Base-by-base conservation (phyloP, 2,329 filamentous ascomycete species). In the Cladosporium halotolerans region DNA sequence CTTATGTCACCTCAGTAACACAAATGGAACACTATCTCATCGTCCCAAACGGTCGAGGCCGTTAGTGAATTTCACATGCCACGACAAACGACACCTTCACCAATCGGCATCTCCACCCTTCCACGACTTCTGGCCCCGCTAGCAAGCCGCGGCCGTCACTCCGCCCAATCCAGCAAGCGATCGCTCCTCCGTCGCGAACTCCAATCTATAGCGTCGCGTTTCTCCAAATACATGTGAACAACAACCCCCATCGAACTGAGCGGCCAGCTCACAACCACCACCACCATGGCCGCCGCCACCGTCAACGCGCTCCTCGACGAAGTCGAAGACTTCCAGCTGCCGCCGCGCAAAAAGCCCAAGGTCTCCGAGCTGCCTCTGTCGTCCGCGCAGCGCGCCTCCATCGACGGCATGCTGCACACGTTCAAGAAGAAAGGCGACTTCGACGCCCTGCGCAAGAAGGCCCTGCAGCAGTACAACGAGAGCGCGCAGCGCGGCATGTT, bases 351-450 rank as follows among this genome's bases (percentile, higher is more conserved):
- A 61, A 86, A 82, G 63, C 81, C 85, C 67, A 89, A 89, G 68
- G 81, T 86, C 3, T 85, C 84, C 0, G 88, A 92, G 61, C 76
- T 92, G 14, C 88, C 88, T 1, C 72, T 91, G 16, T 80, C 86
- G 4, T 85, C 84, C 3, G 79, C 82, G n/a, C 88, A 88, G 49
- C 79, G 86, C 58, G 79, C 80, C 1, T 83, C 85, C 1, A 89
- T 92, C 53, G 87, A 91, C 62, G 80, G 78, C 13, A 78, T 92
- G 18, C 81, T 87, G n/a, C 84, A 88, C 65, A 85, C 80, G 9
- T 92, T 91, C 73, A 91, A 91, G 72, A 92, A 91, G 73, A 89
- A 89, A 70, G 88, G 88, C 56, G 86, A 86, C 54, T 93, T 91
- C 65, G 88, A 93, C 70, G 75, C 79, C 11, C 80, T 91, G 58